Base-by-base conservation (phyloP, 1,139 yeast species). In the Sugiyamaella neomexicana region DNA sequence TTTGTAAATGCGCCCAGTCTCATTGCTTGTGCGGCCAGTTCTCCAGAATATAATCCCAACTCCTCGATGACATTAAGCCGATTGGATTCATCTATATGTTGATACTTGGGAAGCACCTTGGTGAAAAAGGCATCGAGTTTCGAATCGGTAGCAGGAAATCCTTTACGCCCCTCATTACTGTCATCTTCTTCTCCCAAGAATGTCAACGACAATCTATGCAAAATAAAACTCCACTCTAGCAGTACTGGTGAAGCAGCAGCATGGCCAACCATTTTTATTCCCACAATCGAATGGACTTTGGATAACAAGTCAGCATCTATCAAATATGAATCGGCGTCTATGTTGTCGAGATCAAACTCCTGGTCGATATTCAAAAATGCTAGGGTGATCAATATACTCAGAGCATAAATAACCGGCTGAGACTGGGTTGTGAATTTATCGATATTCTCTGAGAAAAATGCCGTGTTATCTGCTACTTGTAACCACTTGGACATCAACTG, bases 211-310 rank as follows among this genome's bases (percentile, higher is more conserved):
- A 85, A 82, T 52, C 85, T 74, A 60, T 82, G 82, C 42, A 49
- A 7, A 85, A 85, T 71, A 17, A 87, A 79, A 10, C 89, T 80
- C 96, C 96, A 89, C 32, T 83, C 79, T 62, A 86, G 85, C 49
- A 80, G 68, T 1, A 84, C 71, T 3, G 85, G 72, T 0, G 89
- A 70, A 56, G 81, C 80, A 1, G 71, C 60, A 9, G 72, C 63
- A 13, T 75, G 32, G 20, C 47, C 58, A 43, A 42, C 45, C 23
- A 57, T 54, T 13, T 51, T 46, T 1, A 49, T 68, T 2, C 75
- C 61, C 16, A 77, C 60, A 1, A 62, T 57, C 4, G 64, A 65
- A 62, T 78, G 80, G 23, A 81, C 73, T 50, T 64, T 61, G 49
- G 67, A 65, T 56, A 87, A 74, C 1, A 75, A 66, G 0, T 66